Conservation (phyloP, 768 basidiomycete species). For the Candolleomyces aberdarensis region DNA sequence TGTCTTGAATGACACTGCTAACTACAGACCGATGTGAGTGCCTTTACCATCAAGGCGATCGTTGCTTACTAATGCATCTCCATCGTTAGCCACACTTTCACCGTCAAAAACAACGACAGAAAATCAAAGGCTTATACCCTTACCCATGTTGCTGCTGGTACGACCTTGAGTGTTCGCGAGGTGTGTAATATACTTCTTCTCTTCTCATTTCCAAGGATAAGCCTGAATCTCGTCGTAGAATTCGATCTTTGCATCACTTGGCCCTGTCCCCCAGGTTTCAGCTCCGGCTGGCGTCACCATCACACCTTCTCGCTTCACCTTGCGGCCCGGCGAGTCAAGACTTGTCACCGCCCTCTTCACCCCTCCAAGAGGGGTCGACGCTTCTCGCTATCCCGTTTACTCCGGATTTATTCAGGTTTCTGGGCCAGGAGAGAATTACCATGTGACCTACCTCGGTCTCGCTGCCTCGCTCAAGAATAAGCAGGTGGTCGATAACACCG, state of each 20-base stretch:
- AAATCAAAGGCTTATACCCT: slow-evolving; percentile 42
- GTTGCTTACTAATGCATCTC: neutral
- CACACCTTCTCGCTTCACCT: slow-evolving; percentile 38
- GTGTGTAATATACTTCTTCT: slow-evolving; percentile 21
- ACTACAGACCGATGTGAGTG: slow-evolving; percentile 41
- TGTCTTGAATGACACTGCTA: slow-evolving; percentile 57
- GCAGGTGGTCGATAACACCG: slow-evolving; percentile 48
- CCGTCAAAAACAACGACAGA: slow-evolving; percentile 44
- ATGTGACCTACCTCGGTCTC: slow-evolving; percentile 44
- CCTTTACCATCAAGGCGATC: neutral
- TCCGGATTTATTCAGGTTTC: slow-evolving; percentile 51
- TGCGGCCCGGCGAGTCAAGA: slow-evolving; percentile 36
- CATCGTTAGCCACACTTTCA: slow-evolving; percentile 37
- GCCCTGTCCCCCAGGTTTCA: slow-evolving; percentile 46
- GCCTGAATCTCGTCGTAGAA: neutral
- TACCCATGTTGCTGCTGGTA: slow-evolving; percentile 55
- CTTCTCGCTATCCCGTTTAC: slow-evolving; percentile 49
- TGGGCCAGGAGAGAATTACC: slow-evolving; percentile 30
- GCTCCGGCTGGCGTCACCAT: slow-evolving; percentile 44
- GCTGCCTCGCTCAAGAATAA: slow-evolving; percentile 38
- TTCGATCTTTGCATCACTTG: slow-evolving; percentile 29
- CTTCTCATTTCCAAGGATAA: neutral
- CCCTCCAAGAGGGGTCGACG: slow-evolving; percentile 39
- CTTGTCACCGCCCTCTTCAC: slow-evolving; percentile 40
- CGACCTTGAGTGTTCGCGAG: slow-evolving; percentile 43